These are phyloP conservation scores for Podaxis sp. DNA, from an alignment of 768 basidiomycete species.

Conservation along the genomic window DNA sequence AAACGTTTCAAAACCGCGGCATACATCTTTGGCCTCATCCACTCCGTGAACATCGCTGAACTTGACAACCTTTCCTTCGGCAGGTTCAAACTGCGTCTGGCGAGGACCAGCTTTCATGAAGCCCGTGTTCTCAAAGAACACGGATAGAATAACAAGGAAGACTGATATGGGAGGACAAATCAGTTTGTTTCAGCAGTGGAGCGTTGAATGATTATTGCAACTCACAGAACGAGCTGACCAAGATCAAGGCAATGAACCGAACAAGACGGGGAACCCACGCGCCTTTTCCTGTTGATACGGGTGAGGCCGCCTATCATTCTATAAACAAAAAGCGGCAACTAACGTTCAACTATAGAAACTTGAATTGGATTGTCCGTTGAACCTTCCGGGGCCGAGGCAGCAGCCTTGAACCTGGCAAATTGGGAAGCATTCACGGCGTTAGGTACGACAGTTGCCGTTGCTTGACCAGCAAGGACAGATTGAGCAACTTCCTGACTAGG, in stretches of 20 bases:
- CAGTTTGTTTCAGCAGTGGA: not conserved
- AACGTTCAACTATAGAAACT: conserved; percentile 82
- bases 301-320: conserved; percentile 11
- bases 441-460: conserved; percentile 21
- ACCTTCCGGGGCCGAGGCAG: conserved; percentile 27
- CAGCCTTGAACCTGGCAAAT: conserved; percentile 35
- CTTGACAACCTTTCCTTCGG: conserved; percentile 77
- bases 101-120: conserved; percentile 86
- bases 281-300: conserved; percentile 54
- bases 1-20: conserved; percentile 17
- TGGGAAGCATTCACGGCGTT: conserved; percentile 30
- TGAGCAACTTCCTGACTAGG: conserved; percentile 48
- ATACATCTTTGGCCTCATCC: conserved; percentile 91
- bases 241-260: conserved; percentile 57
- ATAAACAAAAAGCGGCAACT: conserved; percentile 27
- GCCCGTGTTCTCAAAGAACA: conserved; percentile 91
- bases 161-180: conserved; percentile 38
- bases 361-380: conserved; percentile 61
- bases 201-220: conserved; percentile 14
- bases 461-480: conserved; percentile 41
- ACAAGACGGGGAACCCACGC: conserved; percentile 63
- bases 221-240: conserved; percentile 68
- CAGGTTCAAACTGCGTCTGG: conserved; percentile 80
- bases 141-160: conserved; percentile 81
- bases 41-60: conserved; percentile 97